These are phyloP conservation scores for Ustilago vetiveriae DNA, from an alignment of 1,284 basidiomycete species.

Conservation along the genomic window DNA sequence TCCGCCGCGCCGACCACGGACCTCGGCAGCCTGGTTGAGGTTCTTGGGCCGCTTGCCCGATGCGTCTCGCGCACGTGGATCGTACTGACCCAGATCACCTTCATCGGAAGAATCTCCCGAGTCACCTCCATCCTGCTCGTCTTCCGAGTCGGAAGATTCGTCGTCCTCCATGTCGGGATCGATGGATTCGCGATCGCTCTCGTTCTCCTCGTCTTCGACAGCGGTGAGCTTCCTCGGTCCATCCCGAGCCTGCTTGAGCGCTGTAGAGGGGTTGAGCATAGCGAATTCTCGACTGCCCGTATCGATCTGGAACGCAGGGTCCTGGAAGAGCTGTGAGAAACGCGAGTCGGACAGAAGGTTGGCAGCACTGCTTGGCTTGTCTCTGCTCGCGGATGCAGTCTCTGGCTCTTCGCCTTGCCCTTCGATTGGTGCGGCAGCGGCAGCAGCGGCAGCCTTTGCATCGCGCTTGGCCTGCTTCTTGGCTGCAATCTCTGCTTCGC, in stretches of 20 bases:
- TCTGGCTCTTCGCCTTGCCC: slow-evolving; percentile 66
- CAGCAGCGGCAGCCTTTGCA: slow-evolving; percentile 19
- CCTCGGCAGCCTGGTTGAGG: slow-evolving; percentile 66
- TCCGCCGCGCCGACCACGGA: slow-evolving; percentile 66
- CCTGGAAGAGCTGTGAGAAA: slow-evolving; percentile 89
- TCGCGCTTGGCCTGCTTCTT: slow-evolving; percentile 68
- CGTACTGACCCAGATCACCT: slow-evolving; percentile 50
- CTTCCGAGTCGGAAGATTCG: slow-evolving; percentile 5
- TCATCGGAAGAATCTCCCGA: slow-evolving; percentile 69
- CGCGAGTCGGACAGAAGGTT: slow-evolving; percentile 83
- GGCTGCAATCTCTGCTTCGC: slow-evolving; percentile 75
- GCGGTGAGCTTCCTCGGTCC: slow-evolving; percentile 73
- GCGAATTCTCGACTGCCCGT: slow-evolving; percentile 85
- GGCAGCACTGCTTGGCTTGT: slow-evolving; percentile 19
- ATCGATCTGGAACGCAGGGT: slow-evolving; percentile 94
- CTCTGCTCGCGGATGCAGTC: slow-evolving; percentile 64
- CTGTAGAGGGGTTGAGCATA: slow-evolving; percentile 86
- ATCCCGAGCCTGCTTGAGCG: slow-evolving; percentile 54
- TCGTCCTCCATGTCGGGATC: slow-evolving; percentile 60
- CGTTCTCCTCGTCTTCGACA: slow-evolving; percentile 85
- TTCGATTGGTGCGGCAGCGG: slow-evolving; percentile 49
- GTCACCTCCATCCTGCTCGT: slow-evolving; percentile 42
- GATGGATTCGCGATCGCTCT: slow-evolving; percentile 80
- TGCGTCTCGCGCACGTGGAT: slow-evolving; percentile 53
- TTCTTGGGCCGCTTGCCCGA: slow-evolving; percentile 68